A percentile compares a stretch with the other conserved stretches of the same genome.
These are phyloP conservation scores for Stipa capillata DNA, from an alignment of 176 grass and related monocot genomes.

Conservation along the genomic window DNA sequence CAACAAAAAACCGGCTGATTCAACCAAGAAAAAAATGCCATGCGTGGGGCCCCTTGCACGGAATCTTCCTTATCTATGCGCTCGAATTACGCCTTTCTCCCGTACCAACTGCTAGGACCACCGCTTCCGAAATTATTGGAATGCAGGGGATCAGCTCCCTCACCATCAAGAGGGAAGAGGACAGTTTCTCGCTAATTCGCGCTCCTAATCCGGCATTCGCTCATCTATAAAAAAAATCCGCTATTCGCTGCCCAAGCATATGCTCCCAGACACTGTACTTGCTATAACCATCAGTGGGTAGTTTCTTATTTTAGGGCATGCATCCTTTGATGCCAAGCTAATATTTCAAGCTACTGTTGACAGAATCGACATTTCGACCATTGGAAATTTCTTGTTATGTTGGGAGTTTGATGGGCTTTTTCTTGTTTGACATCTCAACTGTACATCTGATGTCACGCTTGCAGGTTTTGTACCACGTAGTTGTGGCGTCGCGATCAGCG, in stretches of 20 bases:
- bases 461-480: background rate
- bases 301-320: background rate
- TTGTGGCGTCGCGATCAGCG: background rate
- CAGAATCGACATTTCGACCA: background rate
- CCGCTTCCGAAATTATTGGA: background rate
- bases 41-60: background rate
- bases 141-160: background rate
- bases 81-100: background rate
- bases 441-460: background rate
- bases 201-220: background rate
- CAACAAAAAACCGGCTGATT: no score
- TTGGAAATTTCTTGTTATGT: background rate
- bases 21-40: no score
- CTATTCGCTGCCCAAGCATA: background rate
- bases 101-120: background rate
- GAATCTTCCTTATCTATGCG: background rate
- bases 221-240: no score
- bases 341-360: background rate
- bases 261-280: background rate
- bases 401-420: background rate
- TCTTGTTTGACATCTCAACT: background rate
- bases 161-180: background rate
- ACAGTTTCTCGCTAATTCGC: background rate
- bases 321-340: background rate
- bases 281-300: background rate